Evolutionary conservation across 331 rosid species (phyloP).

Genomic region (Quercus phellos): DNA sequence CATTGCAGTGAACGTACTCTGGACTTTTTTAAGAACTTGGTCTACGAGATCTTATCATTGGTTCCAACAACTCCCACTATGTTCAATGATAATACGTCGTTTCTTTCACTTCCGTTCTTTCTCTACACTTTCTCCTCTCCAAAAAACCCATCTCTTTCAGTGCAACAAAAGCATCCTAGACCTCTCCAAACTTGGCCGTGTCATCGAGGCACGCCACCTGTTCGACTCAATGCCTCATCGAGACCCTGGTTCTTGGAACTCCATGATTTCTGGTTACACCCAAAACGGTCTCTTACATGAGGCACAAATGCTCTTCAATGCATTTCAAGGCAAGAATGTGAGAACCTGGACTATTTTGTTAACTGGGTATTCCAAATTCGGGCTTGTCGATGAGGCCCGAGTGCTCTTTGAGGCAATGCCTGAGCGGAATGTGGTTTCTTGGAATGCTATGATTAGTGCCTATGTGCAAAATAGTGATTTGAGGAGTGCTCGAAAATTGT

Average conservation of each 20-base stretch:
- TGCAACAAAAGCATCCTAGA: constrained; percentile 25
- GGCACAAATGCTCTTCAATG: constrained; percentile 25
- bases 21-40: too few relatives aligned
- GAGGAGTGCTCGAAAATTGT: constrained; percentile 16
- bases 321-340: constrained; percentile 31
- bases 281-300: constrained; percentile 11
- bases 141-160: constrained; percentile 1
- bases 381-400: constrained; percentile 23
- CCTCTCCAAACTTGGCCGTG: constrained; percentile 20
- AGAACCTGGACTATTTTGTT: constrained; percentile 38
- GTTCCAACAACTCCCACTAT: constrained; percentile 13
- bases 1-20: too few relatives aligned
- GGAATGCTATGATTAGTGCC: constrained; percentile 34
- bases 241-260: constrained; percentile 24
- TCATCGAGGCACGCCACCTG: constrained; percentile 19
- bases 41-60: neutral
- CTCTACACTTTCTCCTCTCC: constrained; percentile 13
- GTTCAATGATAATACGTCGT: constrained; percentile 23
- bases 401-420: constrained; percentile 31
- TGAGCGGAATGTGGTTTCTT: constrained; percentile 33
- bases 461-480: constrained; percentile 22
- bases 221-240: constrained; percentile 26
- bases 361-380: constrained; percentile 29
- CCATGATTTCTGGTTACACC: constrained; percentile 29
- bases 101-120: constrained; percentile 14